Conservation (phyloP, 1,139 yeast species). For the Diutina catenulata region DNA sequence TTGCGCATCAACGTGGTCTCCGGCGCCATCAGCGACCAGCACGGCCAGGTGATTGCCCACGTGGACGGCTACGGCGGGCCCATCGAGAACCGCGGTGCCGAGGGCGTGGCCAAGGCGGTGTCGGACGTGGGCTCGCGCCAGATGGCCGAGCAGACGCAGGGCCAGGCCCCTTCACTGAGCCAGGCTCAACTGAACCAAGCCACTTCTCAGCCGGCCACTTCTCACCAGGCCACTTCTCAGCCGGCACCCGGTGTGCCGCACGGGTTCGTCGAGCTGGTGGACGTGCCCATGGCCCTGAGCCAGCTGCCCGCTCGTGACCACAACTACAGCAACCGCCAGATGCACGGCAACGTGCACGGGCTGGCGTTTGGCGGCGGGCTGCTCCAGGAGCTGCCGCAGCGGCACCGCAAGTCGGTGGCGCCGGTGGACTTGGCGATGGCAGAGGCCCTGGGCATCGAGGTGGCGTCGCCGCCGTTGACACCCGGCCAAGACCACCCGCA, state of each 20-base stretch:
- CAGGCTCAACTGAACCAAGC: too few species aligned
- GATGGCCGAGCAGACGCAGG: too few species aligned
- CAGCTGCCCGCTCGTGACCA: too few species aligned
- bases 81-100: neutral
- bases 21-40: neutral
- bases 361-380: neutral
- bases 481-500: neutral
- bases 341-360: too few species aligned
- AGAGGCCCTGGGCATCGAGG: neutral
- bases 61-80: neutral
- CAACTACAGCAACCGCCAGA: too few species aligned
- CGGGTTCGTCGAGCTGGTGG: neutral
- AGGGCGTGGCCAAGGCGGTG: too few species aligned
- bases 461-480: neutral
- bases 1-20: conserved; percentile 1
- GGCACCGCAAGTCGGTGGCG: neutral
- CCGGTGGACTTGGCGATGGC: neutral
- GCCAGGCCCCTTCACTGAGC: too few species aligned
- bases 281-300: too few species aligned
- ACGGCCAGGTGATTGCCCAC: neutral
- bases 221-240: too few species aligned
- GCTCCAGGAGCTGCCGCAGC: neutral
- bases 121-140: too few species aligned
- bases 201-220: too few species aligned
- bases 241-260: neutral